Evolutionary conservation across 2,329 filamentous ascomycete species (phyloP), one percentile per base, ranked within the genome.

Genomic region (Ophiocordyceps camponoti-rufipedis): DNA sequence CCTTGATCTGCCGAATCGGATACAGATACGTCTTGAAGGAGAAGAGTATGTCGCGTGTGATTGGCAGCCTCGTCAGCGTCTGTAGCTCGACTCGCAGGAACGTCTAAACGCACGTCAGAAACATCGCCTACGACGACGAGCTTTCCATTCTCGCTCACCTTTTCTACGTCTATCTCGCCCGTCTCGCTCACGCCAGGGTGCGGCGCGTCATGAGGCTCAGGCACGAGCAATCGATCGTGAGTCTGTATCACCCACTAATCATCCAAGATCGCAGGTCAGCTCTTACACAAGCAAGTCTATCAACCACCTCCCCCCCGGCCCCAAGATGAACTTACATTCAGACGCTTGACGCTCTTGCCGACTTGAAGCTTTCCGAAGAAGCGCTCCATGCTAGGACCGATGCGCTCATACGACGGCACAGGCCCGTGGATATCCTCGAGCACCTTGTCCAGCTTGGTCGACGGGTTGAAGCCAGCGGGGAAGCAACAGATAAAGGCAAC

Each of bases 11-110:
- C 9, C 55, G 48, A 0, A 75, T 48, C 0, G 67, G 64, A 44
- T 72, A 74, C 14, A 73, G 47, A 47, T 72, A 72, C 0, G 71
- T 74, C 57, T 75, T 74, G 60, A 75, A 72, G 10, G 69, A 70
- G 54, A 75, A 75, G 12, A 75, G 53, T 2, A 75, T 55, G 0
- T 67, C 66, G 3, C 55, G 53, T 0, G 66, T 70, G 46, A 60
- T 52, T 1, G 71, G 71, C 8, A 75, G 59, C 1, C 71, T 62
- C 1, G 62, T 69, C 29, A 75, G 50, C 0, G 69, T 71, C 52
- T 76, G 72, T 13, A 72, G 58, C 54, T 77, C 71, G 29, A 69
- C 64, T 28, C 70, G 62, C 5, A 69, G 49, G 43, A 55, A 58
- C 7, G 62, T 55, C 62, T 66, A 42, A 42, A 31, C n/a, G 2